These are phyloP conservation scores for Blastomyces parvus DNA, from an alignment of 2,329 filamentous ascomycete genomes.

Conservation along the genomic window DNA sequence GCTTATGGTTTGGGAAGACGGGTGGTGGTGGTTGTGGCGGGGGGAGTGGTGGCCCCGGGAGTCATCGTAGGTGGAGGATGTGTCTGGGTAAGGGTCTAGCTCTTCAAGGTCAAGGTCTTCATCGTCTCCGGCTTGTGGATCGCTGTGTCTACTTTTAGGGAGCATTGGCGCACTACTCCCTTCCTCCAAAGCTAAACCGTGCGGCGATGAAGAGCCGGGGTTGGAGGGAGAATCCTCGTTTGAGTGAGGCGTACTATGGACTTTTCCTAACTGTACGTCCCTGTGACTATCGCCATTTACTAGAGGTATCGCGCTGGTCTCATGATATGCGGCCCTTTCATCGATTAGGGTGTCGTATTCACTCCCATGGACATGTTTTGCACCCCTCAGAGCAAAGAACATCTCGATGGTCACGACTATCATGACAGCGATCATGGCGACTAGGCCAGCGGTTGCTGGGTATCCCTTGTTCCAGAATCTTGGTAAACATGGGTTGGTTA, in stretches of 20 bases:
- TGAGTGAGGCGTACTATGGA: background rate
- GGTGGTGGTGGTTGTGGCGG: conserved; percentile 12
- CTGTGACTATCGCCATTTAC: conserved; percentile 16
- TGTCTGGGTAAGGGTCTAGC: conserved; percentile 25
- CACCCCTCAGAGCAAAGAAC: conserved; percentile 66
- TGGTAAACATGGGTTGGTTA: conserved; percentile 59
- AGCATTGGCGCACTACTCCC: conserved; percentile 14
- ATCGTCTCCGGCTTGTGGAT: conserved; percentile 43
- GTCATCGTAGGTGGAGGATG: conserved; percentile 10
- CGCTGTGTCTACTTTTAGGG: conserved; percentile 18
- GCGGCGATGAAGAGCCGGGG: conserved; percentile 5
- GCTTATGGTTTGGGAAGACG: conserved; percentile 12
- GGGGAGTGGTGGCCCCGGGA: conserved; percentile 1
- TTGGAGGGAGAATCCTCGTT: background rate
- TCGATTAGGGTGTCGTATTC: conserved; percentile 42
- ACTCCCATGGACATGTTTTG: conserved; percentile 48
- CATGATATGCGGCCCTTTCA: conserved; percentile 11
- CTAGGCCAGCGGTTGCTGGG: conserved; percentile 65
- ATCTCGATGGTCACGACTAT: conserved; percentile 80
- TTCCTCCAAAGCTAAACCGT: conserved; percentile 15
- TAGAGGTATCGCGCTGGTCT: background rate
- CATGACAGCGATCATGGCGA: conserved; percentile 74
- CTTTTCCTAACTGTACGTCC: conserved; percentile 13
- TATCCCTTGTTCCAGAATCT: conserved; percentile 72
- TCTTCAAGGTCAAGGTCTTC: conserved; percentile 54